These are phyloP conservation scores for Melanopsichium pennsylvanicum DNA, from an alignment of 1,284 basidiomycete species.

Conservation along the genomic window DNA sequence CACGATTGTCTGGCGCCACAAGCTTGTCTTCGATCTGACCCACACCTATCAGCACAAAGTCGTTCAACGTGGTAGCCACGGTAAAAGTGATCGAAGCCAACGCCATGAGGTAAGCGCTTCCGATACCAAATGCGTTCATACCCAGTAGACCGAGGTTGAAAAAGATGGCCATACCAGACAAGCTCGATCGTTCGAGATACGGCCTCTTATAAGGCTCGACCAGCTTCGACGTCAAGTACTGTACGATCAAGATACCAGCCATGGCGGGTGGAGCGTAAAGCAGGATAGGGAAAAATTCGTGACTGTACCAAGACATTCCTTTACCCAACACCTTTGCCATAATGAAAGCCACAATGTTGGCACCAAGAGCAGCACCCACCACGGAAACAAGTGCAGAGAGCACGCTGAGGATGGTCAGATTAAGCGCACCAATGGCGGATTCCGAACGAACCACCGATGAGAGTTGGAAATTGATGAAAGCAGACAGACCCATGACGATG, in stretches of 20 bases:
- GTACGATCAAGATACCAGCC: constrained; percentile 72
- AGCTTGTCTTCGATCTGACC: constrained; percentile 44
- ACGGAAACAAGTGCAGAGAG: constrained; percentile 55
- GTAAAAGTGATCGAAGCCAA: constrained; percentile 71
- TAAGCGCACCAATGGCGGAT: constrained; percentile 39
- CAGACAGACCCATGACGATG: constrained; percentile 55
- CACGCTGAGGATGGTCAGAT: constrained; percentile 48
- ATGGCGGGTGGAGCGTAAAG: constrained; percentile 79
- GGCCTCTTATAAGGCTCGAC: constrained; percentile 67
- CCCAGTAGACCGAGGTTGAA: constrained; percentile 48
- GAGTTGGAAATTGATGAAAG: constrained; percentile 61
- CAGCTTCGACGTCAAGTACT: constrained; percentile 73
- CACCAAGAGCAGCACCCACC: constrained; percentile 70
- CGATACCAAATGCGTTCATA: constrained; percentile 73
- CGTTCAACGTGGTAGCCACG: constrained; percentile 53
- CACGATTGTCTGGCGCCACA: constrained; percentile 52
- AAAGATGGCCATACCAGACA: constrained; percentile 49
- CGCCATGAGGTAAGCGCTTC: constrained; percentile 76
- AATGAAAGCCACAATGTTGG: constrained; percentile 78
- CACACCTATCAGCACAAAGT: constrained; percentile 55
- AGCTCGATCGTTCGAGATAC: constrained; percentile 58
- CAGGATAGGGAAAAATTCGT: constrained; percentile 75
- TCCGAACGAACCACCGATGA: constrained; percentile 65
- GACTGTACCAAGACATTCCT: constrained; percentile 69
- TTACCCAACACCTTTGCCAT: constrained; percentile 76